Evolutionary conservation across 2,329 filamentous ascomycete species (phyloP).

Genomic region (Cryphonectria japonica): DNA sequence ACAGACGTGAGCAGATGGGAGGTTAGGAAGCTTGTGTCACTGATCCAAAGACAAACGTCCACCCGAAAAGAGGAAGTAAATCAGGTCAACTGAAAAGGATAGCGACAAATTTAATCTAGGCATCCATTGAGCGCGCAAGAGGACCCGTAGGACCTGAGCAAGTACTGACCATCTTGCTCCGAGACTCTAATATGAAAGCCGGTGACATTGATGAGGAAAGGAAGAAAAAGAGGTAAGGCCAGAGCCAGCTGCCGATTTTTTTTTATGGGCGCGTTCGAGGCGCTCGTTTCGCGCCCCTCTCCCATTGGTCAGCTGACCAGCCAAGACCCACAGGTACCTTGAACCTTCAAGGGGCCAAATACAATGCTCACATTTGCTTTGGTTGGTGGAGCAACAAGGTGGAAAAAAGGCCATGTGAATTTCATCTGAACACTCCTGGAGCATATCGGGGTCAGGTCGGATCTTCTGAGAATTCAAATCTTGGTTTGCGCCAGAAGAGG

Average conservation of each 20-base stretch:
- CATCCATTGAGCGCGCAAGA: slow-evolving; percentile 97
- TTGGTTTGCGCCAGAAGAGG: background rate
- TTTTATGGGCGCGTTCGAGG: slow-evolving; percentile 12
- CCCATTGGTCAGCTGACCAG: slow-evolving; percentile 3
- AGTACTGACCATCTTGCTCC: slow-evolving; percentile 89
- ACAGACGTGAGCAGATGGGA: background rate
- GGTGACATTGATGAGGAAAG: slow-evolving; percentile 71
- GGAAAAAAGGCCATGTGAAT: background rate
- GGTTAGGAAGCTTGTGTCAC: slow-evolving; percentile 40
- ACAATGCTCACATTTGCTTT: background rate
- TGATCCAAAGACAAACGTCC: slow-evolving; percentile 42
- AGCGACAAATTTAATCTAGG: slow-evolving; percentile 78
- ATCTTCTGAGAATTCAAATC: background rate
- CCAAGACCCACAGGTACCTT: background rate
- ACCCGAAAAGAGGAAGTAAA: slow-evolving; percentile 45
- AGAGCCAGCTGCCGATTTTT: slow-evolving; percentile 36
- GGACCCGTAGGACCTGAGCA: slow-evolving; percentile 81
- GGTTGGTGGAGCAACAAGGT: background rate
- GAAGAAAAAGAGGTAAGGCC: slow-evolving; percentile 45
- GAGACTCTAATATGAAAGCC: slow-evolving; percentile 99
- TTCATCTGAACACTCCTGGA: background rate
- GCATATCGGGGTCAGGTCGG: background rate
- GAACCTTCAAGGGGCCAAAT: background rate
- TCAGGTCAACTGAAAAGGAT: slow-evolving; percentile 72
- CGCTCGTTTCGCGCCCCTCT: slow-evolving; percentile 7